These are phyloP conservation scores for Apostasia shenzhenica DNA, from an alignment of 106 monocot genomes.

Conservation along the genomic window DNA sequence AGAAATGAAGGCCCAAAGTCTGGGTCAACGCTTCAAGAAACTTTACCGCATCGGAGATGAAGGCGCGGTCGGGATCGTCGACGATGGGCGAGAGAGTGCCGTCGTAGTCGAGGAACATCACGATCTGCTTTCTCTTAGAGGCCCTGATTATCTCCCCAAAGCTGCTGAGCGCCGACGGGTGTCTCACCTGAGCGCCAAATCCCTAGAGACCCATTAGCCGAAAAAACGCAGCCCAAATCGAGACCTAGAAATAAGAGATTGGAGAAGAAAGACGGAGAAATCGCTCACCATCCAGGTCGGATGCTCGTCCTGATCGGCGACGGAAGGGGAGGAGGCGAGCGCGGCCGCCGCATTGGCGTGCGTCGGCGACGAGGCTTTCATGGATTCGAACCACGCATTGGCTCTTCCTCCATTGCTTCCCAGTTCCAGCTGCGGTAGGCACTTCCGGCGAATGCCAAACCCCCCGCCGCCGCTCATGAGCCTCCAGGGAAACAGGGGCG, in stretches of 20 bases:
- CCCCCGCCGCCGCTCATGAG: slow-evolving; percentile 5
- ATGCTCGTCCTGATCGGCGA: slow-evolving; percentile 2
- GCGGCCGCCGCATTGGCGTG: neutral
- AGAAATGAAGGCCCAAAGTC: too few relatives aligned
- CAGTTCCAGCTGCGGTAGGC: slow-evolving; percentile 7
- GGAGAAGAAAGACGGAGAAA: neutral
- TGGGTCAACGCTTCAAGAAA: too few relatives aligned
- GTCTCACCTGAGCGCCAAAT: slow-evolving; percentile 14
- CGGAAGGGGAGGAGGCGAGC: neutral
- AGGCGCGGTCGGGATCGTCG: slow-evolving; percentile 65
- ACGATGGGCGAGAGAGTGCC: slow-evolving; percentile 82
- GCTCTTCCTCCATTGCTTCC: slow-evolving; percentile 8
- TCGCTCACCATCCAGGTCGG: slow-evolving; percentile 10
- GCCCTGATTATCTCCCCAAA: slow-evolving; percentile 48
- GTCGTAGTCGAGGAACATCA: slow-evolving; percentile 79
- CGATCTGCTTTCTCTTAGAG: slow-evolving; percentile 53
- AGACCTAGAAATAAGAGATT: too few relatives aligned
- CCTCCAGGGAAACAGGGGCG: slow-evolving; percentile 12
- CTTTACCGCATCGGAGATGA: slow-evolving; percentile 63
- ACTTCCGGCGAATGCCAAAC: slow-evolving; percentile 6
- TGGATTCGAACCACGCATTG: slow-evolving; percentile 43
- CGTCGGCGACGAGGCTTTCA: slow-evolving; percentile 62
- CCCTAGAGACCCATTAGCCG: too few relatives aligned
- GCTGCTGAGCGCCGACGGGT: slow-evolving; percentile 54
- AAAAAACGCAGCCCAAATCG: neutral